Percentiles rank a stretch among this genome's conserved stretches.
Conservation (phyloP, 345 rosid genomes). For the Trapa bicornis region DNA sequence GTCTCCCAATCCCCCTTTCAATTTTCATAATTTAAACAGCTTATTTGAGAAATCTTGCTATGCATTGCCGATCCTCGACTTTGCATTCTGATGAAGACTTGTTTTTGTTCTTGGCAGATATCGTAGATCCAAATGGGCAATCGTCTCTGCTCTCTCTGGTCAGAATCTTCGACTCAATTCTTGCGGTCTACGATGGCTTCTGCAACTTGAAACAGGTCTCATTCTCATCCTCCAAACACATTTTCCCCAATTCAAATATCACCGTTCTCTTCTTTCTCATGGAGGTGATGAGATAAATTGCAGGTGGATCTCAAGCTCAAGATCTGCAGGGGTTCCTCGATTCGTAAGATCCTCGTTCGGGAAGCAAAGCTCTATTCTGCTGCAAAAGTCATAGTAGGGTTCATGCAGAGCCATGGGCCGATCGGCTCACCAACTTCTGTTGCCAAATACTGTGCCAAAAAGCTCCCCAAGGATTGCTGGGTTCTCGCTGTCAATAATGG, state of each 20-base stretch:
- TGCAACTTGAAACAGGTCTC: constrained; percentile 92
- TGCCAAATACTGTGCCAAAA: constrained; percentile 82
- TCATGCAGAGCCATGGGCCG: constrained; percentile 29
- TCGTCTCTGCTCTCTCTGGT: constrained; percentile 72
- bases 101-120: constrained; percentile 18
- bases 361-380: constrained; percentile 66
- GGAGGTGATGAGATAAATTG: constrained; percentile 6
- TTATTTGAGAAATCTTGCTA: neutral
- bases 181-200: constrained; percentile 87
- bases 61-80: neutral
- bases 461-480: constrained; percentile 42
- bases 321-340: constrained; percentile 67
- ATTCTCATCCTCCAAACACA: neutral
- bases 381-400: constrained; percentile 55
- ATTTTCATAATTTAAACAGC: neutral
- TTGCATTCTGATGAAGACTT: neutral
- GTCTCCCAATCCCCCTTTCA: too few relatives aligned
- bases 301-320: constrained; percentile 96
- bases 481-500: constrained; percentile 70
- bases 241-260: neutral
- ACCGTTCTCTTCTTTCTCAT: neutral
- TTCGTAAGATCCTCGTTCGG: constrained; percentile 50
- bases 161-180: constrained; percentile 72
- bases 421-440: constrained; percentile 53
- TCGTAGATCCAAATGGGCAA: constrained; percentile 50